Evolutionary conservation across 2,329 filamentous ascomycete species (phyloP).

Genomic region (Fusarium circinatum): DNA sequence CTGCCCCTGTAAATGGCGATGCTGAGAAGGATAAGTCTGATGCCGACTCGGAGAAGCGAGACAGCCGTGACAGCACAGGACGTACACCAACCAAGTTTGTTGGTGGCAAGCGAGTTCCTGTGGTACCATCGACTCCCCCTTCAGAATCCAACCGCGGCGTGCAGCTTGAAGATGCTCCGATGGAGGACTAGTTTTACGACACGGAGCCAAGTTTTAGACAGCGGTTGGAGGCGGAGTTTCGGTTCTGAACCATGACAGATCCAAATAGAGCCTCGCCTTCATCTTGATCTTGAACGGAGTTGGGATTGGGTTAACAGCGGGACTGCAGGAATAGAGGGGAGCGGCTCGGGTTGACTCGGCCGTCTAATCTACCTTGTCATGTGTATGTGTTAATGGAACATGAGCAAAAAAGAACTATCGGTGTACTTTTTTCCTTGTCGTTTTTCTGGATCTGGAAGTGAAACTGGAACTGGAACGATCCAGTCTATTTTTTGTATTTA

Average conservation of each 20-base stretch:
- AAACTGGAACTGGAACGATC: not conserved
- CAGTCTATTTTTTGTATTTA: slow-evolving; percentile 42
- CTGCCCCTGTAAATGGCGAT: slow-evolving; percentile 57
- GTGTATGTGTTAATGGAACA: slow-evolving; percentile 47
- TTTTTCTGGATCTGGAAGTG: slow-evolving; percentile 2
- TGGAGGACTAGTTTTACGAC: slow-evolving; percentile 56
- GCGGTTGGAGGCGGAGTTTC: slow-evolving; percentile 16
- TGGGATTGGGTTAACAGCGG: slow-evolving; percentile 25
- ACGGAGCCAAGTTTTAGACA: slow-evolving; percentile 17
- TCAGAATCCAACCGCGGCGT: slow-evolving; percentile 54
- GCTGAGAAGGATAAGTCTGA: slow-evolving; percentile 43
- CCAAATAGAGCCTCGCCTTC: slow-evolving; percentile 5
- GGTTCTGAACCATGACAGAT: slow-evolving; percentile 5
- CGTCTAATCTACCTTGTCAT: slow-evolving; percentile 35
- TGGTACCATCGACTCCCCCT: slow-evolving; percentile 44
- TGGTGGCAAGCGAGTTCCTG: slow-evolving; percentile 58
- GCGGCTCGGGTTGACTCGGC: slow-evolving; percentile 8
- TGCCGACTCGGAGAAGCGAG: slow-evolving; percentile 64
- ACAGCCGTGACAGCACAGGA: slow-evolving; percentile 73
- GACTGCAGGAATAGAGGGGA: slow-evolving; percentile 14
- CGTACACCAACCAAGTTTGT: slow-evolving; percentile 58
- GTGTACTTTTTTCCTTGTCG: slow-evolving; percentile 36
- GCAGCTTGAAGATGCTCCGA: slow-evolving; percentile 63
- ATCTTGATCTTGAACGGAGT: slow-evolving; percentile 29
- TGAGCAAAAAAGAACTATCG: slow-evolving; percentile 42